A percentile compares a stretch with the other conserved stretches of the same genome.
Evolutionary conservation across 1,284 basidiomycete species (phyloP).

Genomic region (Cutaneotrichosporon sp.): DNA sequence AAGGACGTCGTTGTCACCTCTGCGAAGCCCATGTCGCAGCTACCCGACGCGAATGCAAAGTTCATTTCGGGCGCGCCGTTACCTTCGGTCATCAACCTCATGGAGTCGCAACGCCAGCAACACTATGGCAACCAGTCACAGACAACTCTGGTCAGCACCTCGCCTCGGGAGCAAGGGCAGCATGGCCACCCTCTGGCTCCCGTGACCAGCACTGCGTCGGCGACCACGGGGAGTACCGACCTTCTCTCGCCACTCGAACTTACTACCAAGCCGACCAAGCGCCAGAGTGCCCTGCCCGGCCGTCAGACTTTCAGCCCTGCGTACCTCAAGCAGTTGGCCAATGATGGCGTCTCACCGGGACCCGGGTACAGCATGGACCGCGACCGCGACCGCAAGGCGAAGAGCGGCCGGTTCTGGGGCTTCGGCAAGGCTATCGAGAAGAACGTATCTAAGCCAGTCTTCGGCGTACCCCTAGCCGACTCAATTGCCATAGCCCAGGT

Average conservation of each 20-base stretch:
- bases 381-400: slow-evolving; percentile 79
- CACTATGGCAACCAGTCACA: background rate
- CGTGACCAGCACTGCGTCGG: slow-evolving; percentile 6
- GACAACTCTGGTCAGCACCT: too few relatives aligned
- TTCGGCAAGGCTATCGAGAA: slow-evolving; percentile 55
- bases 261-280: slow-evolving; percentile 30
- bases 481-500: slow-evolving; percentile 83
- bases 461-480: slow-evolving; percentile 82
- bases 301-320: slow-evolving; percentile 33
- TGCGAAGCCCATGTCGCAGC: slow-evolving; percentile 59
- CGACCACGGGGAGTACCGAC: slow-evolving; percentile 14
- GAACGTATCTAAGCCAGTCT: slow-evolving; percentile 65
- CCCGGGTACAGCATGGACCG: slow-evolving; percentile 29
- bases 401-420: slow-evolving; percentile 81
- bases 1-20: slow-evolving; percentile 59
- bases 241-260: slow-evolving; percentile 14
- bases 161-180: background rate
- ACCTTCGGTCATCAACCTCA: slow-evolving; percentile 46
- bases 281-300: slow-evolving; percentile 43
- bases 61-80: slow-evolving; percentile 52
- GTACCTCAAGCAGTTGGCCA: slow-evolving; percentile 40
- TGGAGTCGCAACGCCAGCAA: slow-evolving; percentile 34
- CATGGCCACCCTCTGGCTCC: background rate
- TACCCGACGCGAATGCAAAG: slow-evolving; percentile 61
- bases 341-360: slow-evolving; percentile 23